Percentiles rank a stretch among this genome's conserved stretches.
These are phyloP conservation scores for Ceratocystis cacaofunesta DNA, from an alignment of 2,329 filamentous ascomycete species.

Conservation along the genomic window DNA sequence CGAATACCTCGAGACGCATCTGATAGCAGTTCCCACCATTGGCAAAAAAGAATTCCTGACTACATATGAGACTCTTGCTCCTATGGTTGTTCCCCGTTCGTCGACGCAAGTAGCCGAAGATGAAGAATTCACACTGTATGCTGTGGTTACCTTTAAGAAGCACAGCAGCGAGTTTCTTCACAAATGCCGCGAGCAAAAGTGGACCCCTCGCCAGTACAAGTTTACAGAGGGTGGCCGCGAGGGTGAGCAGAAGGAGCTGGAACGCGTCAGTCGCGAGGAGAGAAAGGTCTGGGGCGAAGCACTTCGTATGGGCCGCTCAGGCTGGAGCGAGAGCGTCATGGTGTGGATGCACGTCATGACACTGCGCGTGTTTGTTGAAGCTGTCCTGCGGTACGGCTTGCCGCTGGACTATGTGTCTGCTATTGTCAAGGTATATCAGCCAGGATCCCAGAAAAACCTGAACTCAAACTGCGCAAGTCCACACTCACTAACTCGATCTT, in stretches of 20 bases:
- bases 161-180: slow-evolving; percentile 72
- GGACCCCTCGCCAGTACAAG: slow-evolving; percentile 89
- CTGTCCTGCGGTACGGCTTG: slow-evolving; percentile 86
- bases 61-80: slow-evolving; percentile 72
- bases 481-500: too few relatives aligned
- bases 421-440: slow-evolving; percentile 57
- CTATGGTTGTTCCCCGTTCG: slow-evolving; percentile 89
- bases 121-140: slow-evolving; percentile 77
- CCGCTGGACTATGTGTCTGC: slow-evolving; percentile 80
- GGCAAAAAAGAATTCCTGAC: slow-evolving; percentile 77
- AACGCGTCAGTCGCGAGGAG: slow-evolving; percentile 69
- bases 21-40: slow-evolving; percentile 72
- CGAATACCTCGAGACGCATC: slow-evolving; percentile 91
- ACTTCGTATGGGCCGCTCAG: slow-evolving; percentile 70
- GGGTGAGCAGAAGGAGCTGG: slow-evolving; percentile 75
- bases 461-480: too few relatives aligned
- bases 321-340: slow-evolving; percentile 92
- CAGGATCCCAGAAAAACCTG: too few relatives aligned
- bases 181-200: slow-evolving; percentile 83
- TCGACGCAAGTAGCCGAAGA: slow-evolving; percentile 67
- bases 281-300: slow-evolving; percentile 88
- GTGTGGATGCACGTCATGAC: slow-evolving; percentile 88
- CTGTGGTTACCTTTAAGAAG: slow-evolving; percentile 90
- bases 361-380: slow-evolving; percentile 89
- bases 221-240: slow-evolving; percentile 81